Base-by-base conservation (phyloP, 1,284 basidiomycete genomes). In the Ustilago cynodontis region DNA sequence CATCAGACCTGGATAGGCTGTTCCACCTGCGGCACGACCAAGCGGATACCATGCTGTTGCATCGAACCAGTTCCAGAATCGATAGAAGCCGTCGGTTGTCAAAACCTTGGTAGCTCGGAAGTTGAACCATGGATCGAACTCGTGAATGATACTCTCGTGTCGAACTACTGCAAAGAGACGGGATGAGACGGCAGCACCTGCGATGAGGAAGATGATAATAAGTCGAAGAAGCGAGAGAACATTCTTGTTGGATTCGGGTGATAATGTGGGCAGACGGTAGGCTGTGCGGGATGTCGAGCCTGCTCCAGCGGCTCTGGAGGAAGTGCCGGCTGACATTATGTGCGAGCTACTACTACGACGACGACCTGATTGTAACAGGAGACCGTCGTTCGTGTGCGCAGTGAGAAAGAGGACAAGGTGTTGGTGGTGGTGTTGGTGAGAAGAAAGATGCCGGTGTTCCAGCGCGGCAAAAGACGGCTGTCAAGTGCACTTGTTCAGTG, bases 111-210 rank as follows among this genome's bases (percentile, higher is more conserved):
- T 59, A 61, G 29, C 69, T 1, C 66, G 60, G 63, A 65, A 77
- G 77, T 82, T 78, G 58, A 82, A 98, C 95, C 95, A 98, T 77
- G 95, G 95, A 86, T 98, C 45, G 59, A 98, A 98, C 89, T 99
- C 96, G 88, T 98, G 96, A 82, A 98, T 98, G 84, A 99, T 95
- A 90, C 93, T 95, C 88, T 99, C 97, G 86, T 98, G 97, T 79
- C 98, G 94, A 77, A 99, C 89, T 80, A 99, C 97, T 72, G 96
- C 95, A 86, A 99, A 99, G 81, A 99, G 89, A 86, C 97, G 92
- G 66, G 94, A 96, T 39, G 95, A 92, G 83, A 99, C 93, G 43
- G 97, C 97, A 71, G 96, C 95, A 65, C 90, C 85, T 18, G 83
- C 81, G 39, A 86, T 85, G 62, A 85, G 65, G 31, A 82, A 66